Percentiles rank a stretch among this genome's conserved stretches.
Conservation (phyloP, 2,329 filamentous ascomycete genomes). For the Rachicladosporium sp. region DNA sequence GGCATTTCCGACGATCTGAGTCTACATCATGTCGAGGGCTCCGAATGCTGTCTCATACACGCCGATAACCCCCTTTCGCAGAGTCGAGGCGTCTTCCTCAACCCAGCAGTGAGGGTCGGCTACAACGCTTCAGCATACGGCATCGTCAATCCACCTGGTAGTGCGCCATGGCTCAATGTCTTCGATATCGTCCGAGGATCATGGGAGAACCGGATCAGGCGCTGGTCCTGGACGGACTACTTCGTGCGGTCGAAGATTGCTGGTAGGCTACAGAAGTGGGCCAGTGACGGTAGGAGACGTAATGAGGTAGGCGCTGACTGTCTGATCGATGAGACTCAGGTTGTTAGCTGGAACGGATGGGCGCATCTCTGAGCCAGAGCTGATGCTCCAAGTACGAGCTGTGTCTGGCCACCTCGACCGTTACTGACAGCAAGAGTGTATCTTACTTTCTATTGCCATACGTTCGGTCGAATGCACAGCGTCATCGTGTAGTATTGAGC, state of each 20-base stretch:
- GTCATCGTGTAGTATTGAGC: too few relatives aligned
- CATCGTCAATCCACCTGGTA: conserved; percentile 23
- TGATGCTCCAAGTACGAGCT: too few relatives aligned
- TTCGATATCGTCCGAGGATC: conserved; percentile 40
- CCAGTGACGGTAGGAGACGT: conserved; percentile 7
- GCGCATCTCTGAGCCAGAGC: conserved; percentile 12
- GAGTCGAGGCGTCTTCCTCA: conserved; percentile 49
- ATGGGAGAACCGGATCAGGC: conserved; percentile 46
- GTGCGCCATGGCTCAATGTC: conserved; percentile 12
- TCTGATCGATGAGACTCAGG: conserved; percentile 20
- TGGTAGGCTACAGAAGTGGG: conserved; percentile 9
- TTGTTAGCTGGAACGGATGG: conserved; percentile 17
- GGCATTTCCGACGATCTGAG: conserved; percentile 51
- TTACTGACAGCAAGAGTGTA: too few relatives aligned
- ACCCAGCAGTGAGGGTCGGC: conserved; percentile 56
- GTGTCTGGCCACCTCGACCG: too few relatives aligned
- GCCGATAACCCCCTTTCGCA: conserved; percentile 51
- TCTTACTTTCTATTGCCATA: too few relatives aligned
- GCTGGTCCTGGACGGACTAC: conserved; percentile 30
- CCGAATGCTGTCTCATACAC: conserved; percentile 68
- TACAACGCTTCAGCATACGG: conserved; percentile 46
- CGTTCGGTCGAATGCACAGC: too few relatives aligned
- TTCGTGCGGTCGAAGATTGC: conserved; percentile 20
- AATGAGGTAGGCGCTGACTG: conserved; percentile 23
- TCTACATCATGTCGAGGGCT: conserved; percentile 54